Evolutionary conservation across 352 stramenopile species (phyloP), one percentile per base, ranked within the genome.

Genomic region (Pythium aristosporum): DNA sequence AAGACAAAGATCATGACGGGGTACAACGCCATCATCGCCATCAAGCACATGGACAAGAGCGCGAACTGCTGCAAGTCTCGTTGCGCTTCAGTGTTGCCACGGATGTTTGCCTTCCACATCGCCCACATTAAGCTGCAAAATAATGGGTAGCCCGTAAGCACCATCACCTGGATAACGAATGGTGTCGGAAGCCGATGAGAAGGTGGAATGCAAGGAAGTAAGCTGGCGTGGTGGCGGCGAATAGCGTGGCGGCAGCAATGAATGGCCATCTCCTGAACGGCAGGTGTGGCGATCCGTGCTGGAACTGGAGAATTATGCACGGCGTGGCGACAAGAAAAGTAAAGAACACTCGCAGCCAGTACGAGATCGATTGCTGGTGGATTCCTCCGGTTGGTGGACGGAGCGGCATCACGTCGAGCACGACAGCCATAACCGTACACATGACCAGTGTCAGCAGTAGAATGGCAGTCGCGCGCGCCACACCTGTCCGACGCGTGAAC

Each of bases 121-220:
- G 42, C 11, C 32, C 10, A 69, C n/a, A 62, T 28, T 1, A 0
- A 20, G 1, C 39, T 73, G 30, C 71, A 67, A 0, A 43, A 28
- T 9, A 66, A 67, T 0, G n/a, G n/a, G n/a, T n/a, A n/a, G n/a
- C n/a, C n/a, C n/a, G n/a, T n/a, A n/a, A n/a, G n/a, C 52, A 12
- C 36, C 7, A 7, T 65, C 18, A 78, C n/a, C n/a, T n/a, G n/a
- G n/a, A n/a, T 68, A 2, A 51, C 16, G 37, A 65, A 65, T 6
- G 47, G 58, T 23, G 41, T 49, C 16, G 58, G 58, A 23, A 65
- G 25, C 58, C 58, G 25, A 65, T 51, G 11, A 65, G 16, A 1
- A 58, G 5, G 13, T 49, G 23, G 36, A 51, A 32, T 8, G 21
- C 20, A 12, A 65, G 34, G 5, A 52, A 39, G 20, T 30, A n/a